Conservation (phyloP, 495 filamentous ascomycete genomes). For the Aspergillus nidulans region DNA sequence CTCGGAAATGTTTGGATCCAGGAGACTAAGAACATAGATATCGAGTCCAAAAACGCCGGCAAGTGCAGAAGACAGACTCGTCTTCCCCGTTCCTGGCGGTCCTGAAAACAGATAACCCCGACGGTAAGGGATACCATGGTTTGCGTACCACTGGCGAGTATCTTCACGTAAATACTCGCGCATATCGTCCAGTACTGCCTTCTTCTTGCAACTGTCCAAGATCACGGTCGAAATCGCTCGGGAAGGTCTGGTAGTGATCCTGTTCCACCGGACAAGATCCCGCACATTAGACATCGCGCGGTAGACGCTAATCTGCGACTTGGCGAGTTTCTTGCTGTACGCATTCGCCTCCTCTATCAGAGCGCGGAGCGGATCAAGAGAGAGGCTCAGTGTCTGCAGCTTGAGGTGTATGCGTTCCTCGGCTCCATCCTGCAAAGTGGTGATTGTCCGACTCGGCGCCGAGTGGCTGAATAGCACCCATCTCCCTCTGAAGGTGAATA, state of each 20-base stretch:
- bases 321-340: neutral
- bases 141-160: slow-evolving; percentile 37
- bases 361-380: neutral
- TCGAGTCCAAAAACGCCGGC: slow-evolving; percentile 61
- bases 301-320: neutral
- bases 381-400: neutral
- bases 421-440: neutral
- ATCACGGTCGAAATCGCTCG: slow-evolving; percentile 73
- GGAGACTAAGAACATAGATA: slow-evolving; percentile 59
- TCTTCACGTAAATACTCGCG: slow-evolving; percentile 23
- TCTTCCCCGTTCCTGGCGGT: slow-evolving; percentile 68
- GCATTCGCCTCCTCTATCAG: neutral
- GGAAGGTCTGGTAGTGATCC: slow-evolving; percentile 42
- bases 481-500: neutral
- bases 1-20: slow-evolving; percentile 20
- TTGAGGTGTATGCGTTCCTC: too few relatives aligned
- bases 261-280: neutral
- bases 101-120: slow-evolving; percentile 63
- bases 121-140: slow-evolving; percentile 64
- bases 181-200: slow-evolving; percentile 49
- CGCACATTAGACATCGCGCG: neutral
- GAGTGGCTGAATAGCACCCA: neutral
- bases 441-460: too few relatives aligned
- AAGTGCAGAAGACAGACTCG: slow-evolving; percentile 57
- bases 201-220: slow-evolving; percentile 64